Base-by-base conservation (phyloP, 2,329 filamentous ascomycete species). In the Penicillium sclerotiorum region DNA sequence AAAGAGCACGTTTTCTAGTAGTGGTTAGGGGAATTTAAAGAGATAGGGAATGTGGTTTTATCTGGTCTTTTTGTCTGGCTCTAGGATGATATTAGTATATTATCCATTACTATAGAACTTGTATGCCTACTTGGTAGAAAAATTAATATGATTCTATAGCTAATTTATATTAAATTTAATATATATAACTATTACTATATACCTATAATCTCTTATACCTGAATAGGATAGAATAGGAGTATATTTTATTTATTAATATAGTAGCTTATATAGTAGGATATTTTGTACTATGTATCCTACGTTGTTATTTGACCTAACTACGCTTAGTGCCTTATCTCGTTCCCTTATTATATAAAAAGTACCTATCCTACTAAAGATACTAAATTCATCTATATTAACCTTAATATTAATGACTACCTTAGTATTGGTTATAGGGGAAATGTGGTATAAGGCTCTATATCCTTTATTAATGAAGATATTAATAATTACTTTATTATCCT, bases 271-370 rank as follows among this genome's bases (percentile, higher is more conserved):
- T 21, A 28, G 9, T 35, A 40, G 27, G 41, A 50, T 36, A 21
- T 30, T 17, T 18, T 23, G n/a, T 50, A 50, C n/a, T 50, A 45
- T 18, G 30, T 39, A 13, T 39, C 37, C 18, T 45, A 50, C 23
- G 28, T 46, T 12, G 27, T 40, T 12, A 18, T 50, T 12, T 36
- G 35, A 23, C 27, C 36, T 7, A 36, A 50, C 25, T 36, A 50
- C 37, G 15, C 22, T 17, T 49, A 30, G 33, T 33, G 47, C 8
- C 17, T 49, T 3, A 38, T 49, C 12, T 45, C 41, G n/a, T 36
- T 36, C 8, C 37, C 48, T 36, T 37, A 45, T 21, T 46, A 38
- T 15, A n/a, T 28, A 1, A 41, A 47, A n/a, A 42, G 38, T 27
- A n/a, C 42, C 9, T 43, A 42, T 15, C 48, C 48, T 28, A 18